These are phyloP conservation scores for Suillus hirtellus DNA, from an alignment of 768 basidiomycete species.

Conservation along the genomic window DNA sequence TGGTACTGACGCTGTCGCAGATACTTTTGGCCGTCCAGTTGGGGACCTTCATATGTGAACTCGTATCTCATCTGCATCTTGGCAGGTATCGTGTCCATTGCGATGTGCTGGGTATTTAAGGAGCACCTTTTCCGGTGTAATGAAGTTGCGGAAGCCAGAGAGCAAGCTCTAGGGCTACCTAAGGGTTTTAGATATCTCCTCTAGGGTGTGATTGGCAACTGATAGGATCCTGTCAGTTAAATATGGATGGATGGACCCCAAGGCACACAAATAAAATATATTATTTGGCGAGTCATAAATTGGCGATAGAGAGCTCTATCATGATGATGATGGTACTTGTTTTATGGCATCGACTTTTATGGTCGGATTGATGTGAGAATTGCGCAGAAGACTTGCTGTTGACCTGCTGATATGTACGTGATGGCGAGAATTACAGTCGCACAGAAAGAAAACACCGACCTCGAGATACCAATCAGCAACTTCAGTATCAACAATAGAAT, in stretches of 20 bases:
- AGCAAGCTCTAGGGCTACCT: constrained; percentile 34
- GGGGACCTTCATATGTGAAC: constrained; percentile 68
- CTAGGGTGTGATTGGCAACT: constrained; percentile 20
- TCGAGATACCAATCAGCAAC: no score
- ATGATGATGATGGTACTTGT: neutral
- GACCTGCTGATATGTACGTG: no score
- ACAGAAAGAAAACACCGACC: no score
- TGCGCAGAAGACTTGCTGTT: neutral
- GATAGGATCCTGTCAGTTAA: neutral
- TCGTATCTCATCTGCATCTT: constrained; percentile 75
- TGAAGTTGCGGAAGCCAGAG: constrained; percentile 35
- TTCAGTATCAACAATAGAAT: no score
- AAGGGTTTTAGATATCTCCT: constrained; percentile 48
- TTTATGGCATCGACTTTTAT: no score
- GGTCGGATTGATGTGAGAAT: neutral
- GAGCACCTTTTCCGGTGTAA: constrained; percentile 43
- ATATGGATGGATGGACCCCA: neutral
- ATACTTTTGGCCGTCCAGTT: constrained; percentile 64
- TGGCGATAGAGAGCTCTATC: neutral
- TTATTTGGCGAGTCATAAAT: neutral
- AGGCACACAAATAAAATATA: neutral
- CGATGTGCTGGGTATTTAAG: constrained; percentile 50
- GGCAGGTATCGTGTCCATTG: constrained; percentile 48
- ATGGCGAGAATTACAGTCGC: no score
- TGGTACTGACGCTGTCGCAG: constrained; percentile 25